phyloP scores from a whole-genome alignment of 202 grass and related monocot species.

The Hordeum pubiflorum region DNA sequence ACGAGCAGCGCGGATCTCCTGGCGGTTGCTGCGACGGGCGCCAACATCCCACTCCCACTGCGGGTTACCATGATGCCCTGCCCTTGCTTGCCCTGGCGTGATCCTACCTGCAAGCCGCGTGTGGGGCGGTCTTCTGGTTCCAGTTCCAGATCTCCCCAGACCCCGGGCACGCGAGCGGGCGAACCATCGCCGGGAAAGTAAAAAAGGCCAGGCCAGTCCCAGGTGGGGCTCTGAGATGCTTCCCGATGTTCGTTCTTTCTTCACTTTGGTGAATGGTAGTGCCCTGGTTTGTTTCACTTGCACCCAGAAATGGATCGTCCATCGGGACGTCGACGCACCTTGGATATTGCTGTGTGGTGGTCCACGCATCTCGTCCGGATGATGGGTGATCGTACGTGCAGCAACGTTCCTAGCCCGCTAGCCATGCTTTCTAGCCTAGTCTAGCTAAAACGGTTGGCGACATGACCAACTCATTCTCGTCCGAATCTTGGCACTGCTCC shows the following conservation, averaged over 20 bases:
- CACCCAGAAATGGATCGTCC: too few species aligned
- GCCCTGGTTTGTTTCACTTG: too few species aligned
- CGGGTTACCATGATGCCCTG: background rate
- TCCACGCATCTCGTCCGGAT: background rate
- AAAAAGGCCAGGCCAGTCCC: background rate
- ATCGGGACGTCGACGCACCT: background rate
- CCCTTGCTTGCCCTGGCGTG: background rate
- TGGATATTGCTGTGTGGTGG: background rate
- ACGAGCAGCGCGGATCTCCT: conserved; percentile 30
- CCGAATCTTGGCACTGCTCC: background rate
- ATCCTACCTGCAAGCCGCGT: background rate
- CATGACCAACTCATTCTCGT: background rate
- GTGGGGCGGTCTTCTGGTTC: background rate
- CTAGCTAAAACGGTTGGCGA: background rate
- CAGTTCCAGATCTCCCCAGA: background rate
- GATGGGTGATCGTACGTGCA: background rate
- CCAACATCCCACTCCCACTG: background rate
- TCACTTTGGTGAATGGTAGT: too few species aligned
- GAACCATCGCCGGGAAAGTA: background rate
- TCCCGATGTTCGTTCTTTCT: background rate
- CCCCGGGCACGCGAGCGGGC: background rate
- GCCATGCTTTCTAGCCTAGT: background rate
- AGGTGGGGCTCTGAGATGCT: background rate
- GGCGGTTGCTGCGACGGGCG: background rate
- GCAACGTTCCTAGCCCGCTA: background rate